Base-by-base conservation (phyloP, 345 rosid species). In the Syzygium aromaticum region DNA sequence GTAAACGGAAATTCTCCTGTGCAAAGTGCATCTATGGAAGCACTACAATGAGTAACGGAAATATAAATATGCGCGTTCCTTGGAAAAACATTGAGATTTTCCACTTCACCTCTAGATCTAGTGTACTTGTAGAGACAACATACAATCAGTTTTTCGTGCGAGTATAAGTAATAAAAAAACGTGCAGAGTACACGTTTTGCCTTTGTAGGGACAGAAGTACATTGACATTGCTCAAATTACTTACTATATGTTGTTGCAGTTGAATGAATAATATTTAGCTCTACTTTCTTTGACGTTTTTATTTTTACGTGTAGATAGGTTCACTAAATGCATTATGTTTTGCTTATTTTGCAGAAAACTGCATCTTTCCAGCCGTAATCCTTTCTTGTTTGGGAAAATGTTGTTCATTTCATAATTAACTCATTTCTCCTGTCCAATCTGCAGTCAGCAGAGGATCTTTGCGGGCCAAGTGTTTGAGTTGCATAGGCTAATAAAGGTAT, bases 381-480 rank as follows among this genome's bases (percentile, higher is more conserved):
- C 80, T 17, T 67, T 67, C 46, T 17, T 33, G 80, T 33, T 67
- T 13, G 46, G 46, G 80, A 61, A 61, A 61, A 33, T 67, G 23
- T 67, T 13, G 25, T 67, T 33, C 80, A 33, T 67, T 30, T 67
- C 25, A 67, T 67, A 33, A 67, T 33, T 67, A 33, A 67, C 46
- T 33, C 21, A 8, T 17, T 40, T 67, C 80, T 67, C 46, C 80
- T 67, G 80, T 19, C 80, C 80, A 67, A 89, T 89, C 88, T 94
- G 91, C 98, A 95, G 98, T 90, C 99, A 97, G 88, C 99, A 96
- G 92, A 93, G 98, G 90, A 92, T 95, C 90, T 96, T 95, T 93
- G 94, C 97, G 2, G 93, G 93, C 51, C 99, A 97, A 95, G 94
- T 97, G 86, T 97, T 96, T 86, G 98, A 97, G 96, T 93, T 97